Evolutionary conservation across 495 filamentous ascomycete genomes (phyloP).

Genomic region (Penicillium cataractarum): DNA sequence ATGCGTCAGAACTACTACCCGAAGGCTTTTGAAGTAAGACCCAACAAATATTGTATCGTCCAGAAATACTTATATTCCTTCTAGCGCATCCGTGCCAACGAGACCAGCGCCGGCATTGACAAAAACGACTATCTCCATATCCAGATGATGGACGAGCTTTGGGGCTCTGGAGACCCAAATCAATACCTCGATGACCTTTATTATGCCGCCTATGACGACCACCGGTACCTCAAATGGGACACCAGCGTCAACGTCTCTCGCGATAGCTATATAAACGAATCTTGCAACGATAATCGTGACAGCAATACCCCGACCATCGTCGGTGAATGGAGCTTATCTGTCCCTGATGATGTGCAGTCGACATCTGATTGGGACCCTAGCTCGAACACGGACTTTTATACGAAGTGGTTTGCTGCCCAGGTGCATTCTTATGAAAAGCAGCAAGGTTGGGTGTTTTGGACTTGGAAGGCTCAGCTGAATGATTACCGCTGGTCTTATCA

Average conservation of each 20-base stretch:
- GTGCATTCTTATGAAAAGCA: conserved; percentile 59
- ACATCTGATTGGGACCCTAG: conserved; percentile 48
- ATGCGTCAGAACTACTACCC: conserved; percentile 52
- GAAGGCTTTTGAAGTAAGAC: conserved; percentile 41
- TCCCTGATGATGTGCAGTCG: conserved; percentile 10
- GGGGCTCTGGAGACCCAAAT: conserved; percentile 56
- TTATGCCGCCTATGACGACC: conserved; percentile 55
- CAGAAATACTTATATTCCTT: not conserved
- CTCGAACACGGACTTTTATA: conserved; percentile 56
- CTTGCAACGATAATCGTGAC: conserved; percentile 3
- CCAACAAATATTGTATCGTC: not conserved
- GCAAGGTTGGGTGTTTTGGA: conserved; percentile 66
- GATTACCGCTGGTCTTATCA: conserved; percentile 66
- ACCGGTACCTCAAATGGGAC: conserved; percentile 60
- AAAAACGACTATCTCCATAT: conserved; percentile 51
- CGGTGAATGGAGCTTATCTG: not conserved
- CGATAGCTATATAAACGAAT: conserved; percentile 4
- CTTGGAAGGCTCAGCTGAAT: conserved; percentile 60
- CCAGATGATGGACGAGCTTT: conserved; percentile 58
- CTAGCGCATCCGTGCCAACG: conserved; percentile 51
- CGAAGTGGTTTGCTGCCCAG: conserved; percentile 63
- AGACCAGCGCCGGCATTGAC: conserved; percentile 38
- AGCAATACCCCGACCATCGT: not conserved
- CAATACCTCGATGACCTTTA: conserved; percentile 41
- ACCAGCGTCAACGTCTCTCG: conserved; percentile 41